Base-by-base conservation (phyloP, 2,329 filamentous ascomycete genomes). In the Ophiocordyceps robertsii region DNA sequence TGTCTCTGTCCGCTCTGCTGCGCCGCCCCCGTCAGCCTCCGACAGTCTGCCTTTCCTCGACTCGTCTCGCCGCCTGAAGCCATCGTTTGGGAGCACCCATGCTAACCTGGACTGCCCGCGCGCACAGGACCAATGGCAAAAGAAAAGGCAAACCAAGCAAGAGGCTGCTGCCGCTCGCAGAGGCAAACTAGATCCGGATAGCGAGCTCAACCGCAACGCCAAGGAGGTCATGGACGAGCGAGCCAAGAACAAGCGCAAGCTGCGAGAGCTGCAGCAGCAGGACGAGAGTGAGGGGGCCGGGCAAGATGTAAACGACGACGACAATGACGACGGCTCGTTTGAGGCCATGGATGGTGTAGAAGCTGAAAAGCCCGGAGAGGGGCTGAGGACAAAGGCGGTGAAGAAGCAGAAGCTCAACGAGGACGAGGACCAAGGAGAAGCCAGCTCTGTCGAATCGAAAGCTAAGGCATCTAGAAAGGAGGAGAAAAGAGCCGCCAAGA, bases 61-160 rank as follows among this genome's bases (percentile, higher is more conserved):
- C 33, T 32, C 31, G 31, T 13, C n/a, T 13, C n/a, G 31, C 11
- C 31, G 31, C 8, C 31, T 13, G 7, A 11, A 11, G n/a, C 12
- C n/a, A 13, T 6, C 11, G 6, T 13, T 4, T 11, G 2, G 10
- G 12, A n/a, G 12, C 12, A 13, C 7, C 5, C n/a, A n/a, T n/a
- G 31, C 31, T 32, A 11, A 32, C 31, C 11, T 32, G 12, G 12
- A 13, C 31, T 32, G 12, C n/a, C 16, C 9, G 33, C 9, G 17
- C 14, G 14, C 19, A 47, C 56, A 94, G 87, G 84, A 92, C 55
- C 87, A 95, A 80, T 94, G 88, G 87, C 60, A 80, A 61, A 82
- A 82, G 58, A 94, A 92, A 67, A 96, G 96, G 69, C 89, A 96
- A 66, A 90, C 87, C 40, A 95, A 94, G 60, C 84, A 87, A 61